These are phyloP conservation scores for Ceratorhiza oryzae-sativae DNA, from an alignment of 1,284 basidiomycete genomes.

Conservation along the genomic window DNA sequence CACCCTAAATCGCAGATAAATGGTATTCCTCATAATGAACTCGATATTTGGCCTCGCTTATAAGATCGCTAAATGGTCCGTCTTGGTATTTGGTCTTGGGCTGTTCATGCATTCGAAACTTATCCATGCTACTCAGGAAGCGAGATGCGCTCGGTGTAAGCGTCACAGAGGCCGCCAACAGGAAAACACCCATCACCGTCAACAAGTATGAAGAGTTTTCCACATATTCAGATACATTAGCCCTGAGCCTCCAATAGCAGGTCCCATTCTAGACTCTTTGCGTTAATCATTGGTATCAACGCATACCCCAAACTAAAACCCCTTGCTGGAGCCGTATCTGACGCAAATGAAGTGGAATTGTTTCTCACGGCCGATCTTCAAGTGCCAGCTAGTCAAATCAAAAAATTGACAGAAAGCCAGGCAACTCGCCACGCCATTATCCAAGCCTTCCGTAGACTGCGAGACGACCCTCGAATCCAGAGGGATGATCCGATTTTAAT, in stretches of 20 bases:
- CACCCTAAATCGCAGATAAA: too few species aligned
- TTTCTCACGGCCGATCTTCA: slow-evolving; percentile 11
- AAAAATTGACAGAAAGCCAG: background rate
- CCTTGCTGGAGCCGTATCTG: slow-evolving; percentile 6
- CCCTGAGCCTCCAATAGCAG: background rate
- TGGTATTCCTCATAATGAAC: too few species aligned
- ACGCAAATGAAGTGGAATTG: slow-evolving; percentile 1
- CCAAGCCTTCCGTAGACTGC: background rate
- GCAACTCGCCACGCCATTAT: slow-evolving; percentile 19
- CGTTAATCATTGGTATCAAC: slow-evolving; percentile 29
- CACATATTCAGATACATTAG: too few species aligned
- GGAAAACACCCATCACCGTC: too few species aligned
- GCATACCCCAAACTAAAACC: background rate
- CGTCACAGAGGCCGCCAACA: too few species aligned
- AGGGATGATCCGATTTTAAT: slow-evolving; percentile 30
- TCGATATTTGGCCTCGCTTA: too few species aligned
- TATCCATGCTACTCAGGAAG: too few species aligned
- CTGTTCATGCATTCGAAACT: too few species aligned
- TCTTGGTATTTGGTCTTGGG: too few species aligned
- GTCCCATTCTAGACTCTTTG: slow-evolving; percentile 9
- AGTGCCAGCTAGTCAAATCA: slow-evolving; percentile 14
- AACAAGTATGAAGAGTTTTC: too few species aligned
- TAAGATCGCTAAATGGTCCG: too few species aligned
- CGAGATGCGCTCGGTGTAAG: too few species aligned
- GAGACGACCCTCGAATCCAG: slow-evolving; percentile 8